A percentile compares a stretch with the other conserved stretches of the same genome.
These are phyloP conservation scores for Fusarium austroafricanum DNA, from an alignment of 2,329 filamentous ascomycete genomes.

Conservation along the genomic window DNA sequence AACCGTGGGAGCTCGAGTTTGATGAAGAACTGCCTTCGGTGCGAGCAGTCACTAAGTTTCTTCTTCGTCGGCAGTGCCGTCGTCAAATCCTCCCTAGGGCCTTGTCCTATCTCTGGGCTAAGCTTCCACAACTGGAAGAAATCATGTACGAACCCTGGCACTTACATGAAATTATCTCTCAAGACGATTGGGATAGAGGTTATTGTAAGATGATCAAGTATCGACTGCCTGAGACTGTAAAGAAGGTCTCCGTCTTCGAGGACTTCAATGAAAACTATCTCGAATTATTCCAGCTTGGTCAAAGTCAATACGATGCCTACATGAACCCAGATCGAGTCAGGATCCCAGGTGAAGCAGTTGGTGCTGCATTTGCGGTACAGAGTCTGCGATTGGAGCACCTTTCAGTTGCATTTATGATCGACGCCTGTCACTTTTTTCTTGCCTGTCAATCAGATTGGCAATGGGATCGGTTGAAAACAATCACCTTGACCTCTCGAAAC, in stretches of 20 bases:
- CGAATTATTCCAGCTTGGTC: neutral
- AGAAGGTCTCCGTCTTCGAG: conserved; percentile 25
- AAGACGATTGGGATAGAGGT: neutral
- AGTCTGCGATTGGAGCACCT: conserved; percentile 1
- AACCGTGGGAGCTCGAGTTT: neutral
- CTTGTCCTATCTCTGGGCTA: conserved; percentile 1
- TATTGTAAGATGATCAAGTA: rapidly evolving
- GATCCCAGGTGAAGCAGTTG: rapidly evolving
- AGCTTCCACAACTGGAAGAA: conserved; percentile 5
- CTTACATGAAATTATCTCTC: neutral
- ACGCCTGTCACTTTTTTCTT: conserved; percentile 10
- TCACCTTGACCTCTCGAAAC: neutral
- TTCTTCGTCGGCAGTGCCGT: conserved; percentile 26
- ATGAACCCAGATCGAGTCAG: conserved; percentile 8
- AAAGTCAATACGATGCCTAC: rapidly evolving
- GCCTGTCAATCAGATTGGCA: neutral
- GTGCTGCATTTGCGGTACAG: neutral
- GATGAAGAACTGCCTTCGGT: neutral
- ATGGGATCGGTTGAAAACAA: neutral
- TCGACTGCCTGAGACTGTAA: conserved; percentile 35
- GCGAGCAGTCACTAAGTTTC: conserved; percentile 7
- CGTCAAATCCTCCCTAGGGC: neutral
- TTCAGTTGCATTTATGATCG: conserved; percentile 15
- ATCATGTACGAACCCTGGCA: conserved; percentile 24
- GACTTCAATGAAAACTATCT: conserved; percentile 33